Base-by-base conservation (phyloP, 2,329 filamentous ascomycete species). In the Emmonsiellopsis sp. region DNA sequence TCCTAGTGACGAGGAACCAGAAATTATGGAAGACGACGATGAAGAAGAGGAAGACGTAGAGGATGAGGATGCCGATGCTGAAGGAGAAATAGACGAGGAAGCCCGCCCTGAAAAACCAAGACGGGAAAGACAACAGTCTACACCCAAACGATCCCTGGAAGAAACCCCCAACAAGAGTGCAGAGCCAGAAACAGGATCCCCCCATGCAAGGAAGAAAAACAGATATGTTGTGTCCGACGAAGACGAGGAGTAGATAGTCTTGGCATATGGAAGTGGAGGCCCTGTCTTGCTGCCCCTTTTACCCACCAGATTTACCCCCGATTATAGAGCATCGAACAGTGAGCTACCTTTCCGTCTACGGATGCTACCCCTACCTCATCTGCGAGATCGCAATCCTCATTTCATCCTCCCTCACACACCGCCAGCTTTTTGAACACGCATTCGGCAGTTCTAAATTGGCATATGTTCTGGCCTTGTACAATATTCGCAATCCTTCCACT, bases 191-290 rank as follows among this genome's bases (percentile, higher is more conserved):
- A 55, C 58, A 20, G 57, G 56, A 37, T 68, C 69, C 37, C 69
- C 71, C 40, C 68, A 67, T 40, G 60, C 64, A 5, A 68, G 74
- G 52, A 74, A 73, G 64, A 75, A 75, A 65, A 68, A 75, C 58
- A 71, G 73, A 53, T 71, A 74, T 51, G 69, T 76, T 34, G 71
- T 75, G 52, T 73, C 76, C 49, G 73, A 76, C 45, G 74, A 77
- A 10, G 74, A 76, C 48, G 72, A 76, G 52, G 69, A 65, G 55
- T 43, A 48, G 34, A 16, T 43, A 30, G 20, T 7, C 31, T 13
- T 38, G 15, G 31, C 40, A 6, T 7, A 15, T 13, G 26, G 10
- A 45, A 44, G 34, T 16, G n/a, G 32, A 37, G 26, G 5, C 37
- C 38, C 11, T 3, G 11, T 20, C 30, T 41, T 43, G 30, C 5